Conservation (phyloP, 1,284 basidiomycete species). For the Vanrija sp. region DNA sequence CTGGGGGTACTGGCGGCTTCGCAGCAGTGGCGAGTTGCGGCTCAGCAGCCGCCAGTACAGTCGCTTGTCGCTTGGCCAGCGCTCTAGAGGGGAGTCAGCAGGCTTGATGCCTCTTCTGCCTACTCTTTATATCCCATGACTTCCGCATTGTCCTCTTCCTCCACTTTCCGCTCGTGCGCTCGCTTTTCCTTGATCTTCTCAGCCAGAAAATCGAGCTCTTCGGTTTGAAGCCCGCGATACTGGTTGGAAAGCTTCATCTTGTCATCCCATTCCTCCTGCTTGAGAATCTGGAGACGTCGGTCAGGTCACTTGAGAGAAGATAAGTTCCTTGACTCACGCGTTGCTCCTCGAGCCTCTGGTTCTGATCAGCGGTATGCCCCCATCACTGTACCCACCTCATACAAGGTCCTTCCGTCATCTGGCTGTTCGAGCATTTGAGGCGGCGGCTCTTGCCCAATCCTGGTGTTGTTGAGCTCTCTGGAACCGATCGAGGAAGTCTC, state of each 20-base stretch:
- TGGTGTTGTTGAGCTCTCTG: conserved; percentile 4
- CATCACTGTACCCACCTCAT: conserved; percentile 62
- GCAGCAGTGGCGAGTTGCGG: conserved; percentile 4
- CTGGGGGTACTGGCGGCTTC: conserved; percentile 2
- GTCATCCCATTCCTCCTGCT: conserved; percentile 92
- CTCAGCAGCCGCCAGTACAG: conserved; percentile 12
- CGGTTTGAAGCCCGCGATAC: conserved; percentile 82
- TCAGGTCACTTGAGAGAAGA: background rate
- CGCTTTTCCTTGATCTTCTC: conserved; percentile 71
- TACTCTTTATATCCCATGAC: conserved; percentile 12
- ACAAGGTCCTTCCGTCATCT: conserved; percentile 79
- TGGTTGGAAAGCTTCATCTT: conserved; percentile 89
- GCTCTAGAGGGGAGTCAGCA: conserved; percentile 14
- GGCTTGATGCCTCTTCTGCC: background rate
- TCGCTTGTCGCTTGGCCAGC: conserved; percentile 28
- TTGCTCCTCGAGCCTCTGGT: conserved; percentile 54
- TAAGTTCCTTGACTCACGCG: conserved; percentile 57
- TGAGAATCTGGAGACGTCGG: conserved; percentile 57
- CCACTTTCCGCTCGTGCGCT: conserved; percentile 67
- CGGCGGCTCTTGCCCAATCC: conserved; percentile 84
- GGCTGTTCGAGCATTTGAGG: conserved; percentile 58
- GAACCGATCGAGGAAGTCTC: conserved; percentile 17
- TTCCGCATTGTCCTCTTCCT: conserved; percentile 69
- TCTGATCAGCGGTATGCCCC: conserved; percentile 47
- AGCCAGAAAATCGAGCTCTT: conserved; percentile 84